These are phyloP conservation scores for Litchi chinensis DNA, from an alignment of 345 rosid genomes.

Conservation along the genomic window DNA sequence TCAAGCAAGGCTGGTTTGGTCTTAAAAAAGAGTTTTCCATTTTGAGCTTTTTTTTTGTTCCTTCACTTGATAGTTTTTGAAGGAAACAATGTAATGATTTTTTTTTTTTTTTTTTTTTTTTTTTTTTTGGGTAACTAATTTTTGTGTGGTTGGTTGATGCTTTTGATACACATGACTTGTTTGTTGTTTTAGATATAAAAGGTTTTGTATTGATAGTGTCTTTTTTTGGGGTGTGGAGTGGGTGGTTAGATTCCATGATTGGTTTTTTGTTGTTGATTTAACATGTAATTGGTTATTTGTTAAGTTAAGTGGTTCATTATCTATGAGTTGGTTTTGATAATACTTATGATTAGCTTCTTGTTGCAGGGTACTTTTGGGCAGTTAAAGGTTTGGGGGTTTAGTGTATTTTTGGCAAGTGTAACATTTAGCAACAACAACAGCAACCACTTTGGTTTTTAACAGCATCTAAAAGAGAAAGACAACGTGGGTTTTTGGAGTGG, in stretches of 20 bases:
- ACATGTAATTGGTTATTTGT: slow-evolving; percentile 33
- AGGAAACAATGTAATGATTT: slow-evolving; percentile 33
- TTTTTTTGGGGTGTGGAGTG: slow-evolving; percentile 5
- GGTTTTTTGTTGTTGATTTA: slow-evolving; percentile 41
- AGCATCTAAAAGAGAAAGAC: slow-evolving; percentile 34
- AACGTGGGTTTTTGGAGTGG: slow-evolving; percentile 36
- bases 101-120: slow-evolving; percentile 20
- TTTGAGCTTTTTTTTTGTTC: slow-evolving; percentile 23
- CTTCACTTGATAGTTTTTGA: slow-evolving; percentile 40
- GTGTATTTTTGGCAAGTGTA: slow-evolving; percentile 41
- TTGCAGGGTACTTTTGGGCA: slow-evolving; percentile 34
- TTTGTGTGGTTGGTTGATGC: slow-evolving; percentile 28
- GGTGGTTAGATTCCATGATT: slow-evolving; percentile 40
- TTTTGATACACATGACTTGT: slow-evolving; percentile 24
- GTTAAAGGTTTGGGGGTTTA: slow-evolving; percentile 23
- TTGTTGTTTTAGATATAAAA: slow-evolving; percentile 27
- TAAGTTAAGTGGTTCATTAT: slow-evolving; percentile 37
- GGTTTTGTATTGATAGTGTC: background rate
- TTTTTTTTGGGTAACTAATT: slow-evolving; percentile 10
- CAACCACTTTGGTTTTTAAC: slow-evolving; percentile 44
- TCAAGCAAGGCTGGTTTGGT: slow-evolving; percentile 62
- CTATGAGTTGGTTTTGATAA: slow-evolving; percentile 51
- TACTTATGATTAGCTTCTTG: slow-evolving; percentile 46
- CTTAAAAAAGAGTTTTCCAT: slow-evolving; percentile 29
- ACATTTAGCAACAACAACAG: slow-evolving; percentile 23